Base-by-base conservation (phyloP, 306 rosid species). In the Cicer yamashitae region DNA sequence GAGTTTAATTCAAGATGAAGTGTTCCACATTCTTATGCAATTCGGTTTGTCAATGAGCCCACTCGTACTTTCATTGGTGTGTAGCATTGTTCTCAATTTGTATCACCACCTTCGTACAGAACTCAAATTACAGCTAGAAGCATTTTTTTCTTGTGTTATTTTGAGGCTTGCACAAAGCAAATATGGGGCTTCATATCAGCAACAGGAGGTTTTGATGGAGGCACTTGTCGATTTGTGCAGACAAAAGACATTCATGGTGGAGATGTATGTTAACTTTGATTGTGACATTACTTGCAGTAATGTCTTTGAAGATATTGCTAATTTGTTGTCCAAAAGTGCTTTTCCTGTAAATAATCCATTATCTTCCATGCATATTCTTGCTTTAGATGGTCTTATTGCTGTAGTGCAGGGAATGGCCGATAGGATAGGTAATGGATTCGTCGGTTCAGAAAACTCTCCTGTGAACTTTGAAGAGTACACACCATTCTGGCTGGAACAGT, bases 321-420 rank as follows among this genome's bases (percentile, higher is more conserved):
- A 90, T 87, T 84, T 92, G 83, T 80, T 92, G 81, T 90, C 96
- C n/a, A 92, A 82, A 79, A 92, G 97, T 78, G 97, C 96, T 81
- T 92, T 92, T 83, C 96, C 97, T 57, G 97, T 92, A 66, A 90
- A 92, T 65, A 85, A 91, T 75, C 97, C 96, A 46, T 74, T 92
- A 85, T 92, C 97, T 22, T 82, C 97, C 70, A 87, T 88, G 92
- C 97, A 90, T 76, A 84, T 92, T 84, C 97, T 90, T 83, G 93
- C 97, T 64, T 81, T 92, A 87, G 97, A 92, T 84, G 97, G 97
- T 84, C 96, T 92, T 46, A 90, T 90, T 82, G 97, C 99, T 62
- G 91, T 94, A 76, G 90, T 94, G 82, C 93, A 89, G 82, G 97
- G 98, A 81, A 92, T 94, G 97, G 99, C 99, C 0, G 96, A 94